Base-by-base conservation (phyloP, 495 filamentous ascomycete species). In the Astrothelium macrocarpum region DNA sequence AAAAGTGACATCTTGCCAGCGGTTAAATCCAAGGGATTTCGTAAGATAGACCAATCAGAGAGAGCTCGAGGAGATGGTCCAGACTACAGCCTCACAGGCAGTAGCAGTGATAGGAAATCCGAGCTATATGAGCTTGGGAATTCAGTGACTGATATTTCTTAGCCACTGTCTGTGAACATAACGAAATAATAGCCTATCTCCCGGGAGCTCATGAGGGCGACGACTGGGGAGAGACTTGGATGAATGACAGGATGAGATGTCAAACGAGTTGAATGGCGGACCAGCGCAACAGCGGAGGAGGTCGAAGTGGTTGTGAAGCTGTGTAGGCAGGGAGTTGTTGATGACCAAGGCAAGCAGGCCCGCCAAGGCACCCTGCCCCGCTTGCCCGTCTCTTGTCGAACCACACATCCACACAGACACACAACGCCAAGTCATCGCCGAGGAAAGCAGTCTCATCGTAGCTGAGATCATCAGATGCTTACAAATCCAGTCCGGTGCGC, bases 1-100 rank as follows among this genome's bases (percentile, higher is more conserved):
- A 90, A 86, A 63, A 89, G 81, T 66, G 88, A 89, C 86, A 75
- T 74, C 20, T 62, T 62, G 59, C 20, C 10, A 56, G 20, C 10
- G 14, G 5, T 20, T 39, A 7, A 39, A 7, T 39, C 16, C 16
- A 39, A 7, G 36, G 36, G n/a, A n/a, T n/a, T n/a, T n/a, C n/a
- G n/a, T n/a, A n/a, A n/a, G n/a, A 42, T 42, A 16, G 36, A 42
- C 36, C 16, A 49, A 5, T 20, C 18, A 49, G 45, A 5, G n/a
- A n/a, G 23, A 5, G 5, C 23, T 20, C 45, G 45, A 49, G 45
- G 5, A 12, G 16, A 16, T 20, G 45, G n/a, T 49, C 23, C 12
- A 20, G n/a, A 49, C 5, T 26, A 28, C 49, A 16, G 29, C 49
- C 49, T 56, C 9, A 56, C 7, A 56, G 25, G 12, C 23, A 56